Percentiles rank a stretch among this genome's conserved stretches.
Conservation (phyloP, 306 rosid species). For the Vachellia collinsii region DNA sequence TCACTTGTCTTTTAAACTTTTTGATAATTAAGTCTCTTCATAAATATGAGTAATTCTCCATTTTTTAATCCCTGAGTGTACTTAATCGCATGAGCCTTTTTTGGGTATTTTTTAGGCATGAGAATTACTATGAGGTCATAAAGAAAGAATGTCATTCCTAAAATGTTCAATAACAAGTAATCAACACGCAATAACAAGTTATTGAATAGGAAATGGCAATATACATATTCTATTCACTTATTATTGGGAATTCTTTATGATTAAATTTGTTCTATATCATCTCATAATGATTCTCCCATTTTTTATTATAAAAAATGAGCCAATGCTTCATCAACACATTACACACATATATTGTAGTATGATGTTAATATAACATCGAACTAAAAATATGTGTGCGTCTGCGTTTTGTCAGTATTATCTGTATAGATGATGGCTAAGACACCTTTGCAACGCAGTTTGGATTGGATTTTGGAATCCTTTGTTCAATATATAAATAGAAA, state of each 20-base stretch:
- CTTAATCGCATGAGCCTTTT: neutral
- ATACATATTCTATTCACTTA: too few relatives aligned
- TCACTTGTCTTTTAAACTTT: too few relatives aligned
- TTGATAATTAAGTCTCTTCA: too few relatives aligned
- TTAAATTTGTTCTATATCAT: too few relatives aligned
- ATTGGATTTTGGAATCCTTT: slow-evolving; percentile 2
- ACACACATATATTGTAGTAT: neutral
- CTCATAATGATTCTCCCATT: too few relatives aligned
- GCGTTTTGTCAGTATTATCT: neutral
- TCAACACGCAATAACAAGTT: too few relatives aligned
- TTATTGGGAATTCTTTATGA: too few relatives aligned
- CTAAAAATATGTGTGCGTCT: neutral
- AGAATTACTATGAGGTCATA: too few relatives aligned
- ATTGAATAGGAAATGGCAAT: too few relatives aligned
- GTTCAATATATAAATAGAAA: neutral
- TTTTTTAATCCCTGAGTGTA: neutral
- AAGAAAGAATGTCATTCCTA: too few relatives aligned
- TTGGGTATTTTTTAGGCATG: neutral
- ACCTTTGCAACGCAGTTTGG: neutral
- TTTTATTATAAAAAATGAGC: neutral
- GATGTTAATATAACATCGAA: neutral
- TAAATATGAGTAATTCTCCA: too few relatives aligned
- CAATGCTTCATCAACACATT: neutral
- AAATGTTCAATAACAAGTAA: too few relatives aligned
- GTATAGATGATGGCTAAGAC: neutral